Base-by-base conservation (phyloP, 108 stramenopile species). In the Stephanodiscus minutulus region DNA sequence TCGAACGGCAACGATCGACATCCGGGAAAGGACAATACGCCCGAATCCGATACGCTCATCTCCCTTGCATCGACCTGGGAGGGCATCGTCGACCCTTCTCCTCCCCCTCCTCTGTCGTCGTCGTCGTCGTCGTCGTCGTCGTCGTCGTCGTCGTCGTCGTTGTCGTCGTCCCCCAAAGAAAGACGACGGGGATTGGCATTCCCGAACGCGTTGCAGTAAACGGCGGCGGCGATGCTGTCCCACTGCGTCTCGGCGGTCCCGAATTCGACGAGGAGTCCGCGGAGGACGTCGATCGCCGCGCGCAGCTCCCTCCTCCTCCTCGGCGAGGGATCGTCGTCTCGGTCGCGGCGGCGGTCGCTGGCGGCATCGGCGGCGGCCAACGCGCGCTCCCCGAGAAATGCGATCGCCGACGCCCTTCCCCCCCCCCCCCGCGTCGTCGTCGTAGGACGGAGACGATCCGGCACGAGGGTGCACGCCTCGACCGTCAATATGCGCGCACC, bases 221-320 rank as follows among this genome's bases (percentile, higher is more conserved):
- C 62, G 15, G 75, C 75, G 1, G 75, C 75, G 7, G 61, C 60
- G 3, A 76, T 68, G 37, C 75, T 76, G 39, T 76, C 75, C 75
- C 75, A 76, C 61, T 76, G 75, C 17, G 74, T 75, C 25, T 75
- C 74, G 47, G 29, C 37, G 25, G 75, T 68, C 2, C 75, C 75
- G 54, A 68, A 76, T 18, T 76, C 60, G 13, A 21, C 4, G 2
- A 76, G 33, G 29, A 76, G 37, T 22, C 21, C 12, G 15, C 49
- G 41, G 20, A 76, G 66, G 44, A 55, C 63, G 36, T 41, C 55
- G 10, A 66, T 56, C 15, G 75, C 50, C 37, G 13, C 21, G 24
- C 15, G 21, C 52, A 76, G 13, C 37, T 74, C 73, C 0, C 17
- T 10, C 21, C 7, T 57, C n/a, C n/a, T n/a, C n/a, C n/a, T n/a